Evolutionary conservation across 2,329 filamentous ascomycete genomes (phyloP).

Genomic region (Claviceps purpurea): DNA sequence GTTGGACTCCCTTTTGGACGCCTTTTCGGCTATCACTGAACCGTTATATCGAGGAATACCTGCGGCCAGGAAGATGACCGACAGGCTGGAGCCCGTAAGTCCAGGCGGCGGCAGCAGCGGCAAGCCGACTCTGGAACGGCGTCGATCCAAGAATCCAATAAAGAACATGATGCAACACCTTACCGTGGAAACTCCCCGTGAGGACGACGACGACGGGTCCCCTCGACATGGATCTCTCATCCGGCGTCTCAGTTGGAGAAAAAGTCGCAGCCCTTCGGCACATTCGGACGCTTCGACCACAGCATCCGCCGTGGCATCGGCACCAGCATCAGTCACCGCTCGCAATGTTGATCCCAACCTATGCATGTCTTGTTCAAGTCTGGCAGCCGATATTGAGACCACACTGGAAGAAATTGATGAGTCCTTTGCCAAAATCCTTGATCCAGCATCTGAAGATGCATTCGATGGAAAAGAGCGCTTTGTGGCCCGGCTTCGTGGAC

Average conservation of each 20-base stretch:
- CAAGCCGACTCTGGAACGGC: constrained; percentile 15
- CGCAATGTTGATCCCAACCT: constrained; percentile 17
- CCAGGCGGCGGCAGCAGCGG: constrained; percentile 12
- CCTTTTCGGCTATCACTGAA: neutral
- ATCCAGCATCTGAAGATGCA: constrained; percentile 17
- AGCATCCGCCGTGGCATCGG: constrained; percentile 7
- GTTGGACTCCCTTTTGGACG: neutral
- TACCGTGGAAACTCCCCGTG: constrained; percentile 19
- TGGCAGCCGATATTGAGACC: constrained; percentile 20
- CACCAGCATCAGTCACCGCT: constrained; percentile 10
- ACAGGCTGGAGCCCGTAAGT: constrained; percentile 14
- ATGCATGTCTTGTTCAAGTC: constrained; percentile 18
- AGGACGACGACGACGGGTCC: constrained; percentile 15
- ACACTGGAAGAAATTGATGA: constrained; percentile 19
- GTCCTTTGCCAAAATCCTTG: constrained; percentile 15
- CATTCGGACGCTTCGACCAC: constrained; percentile 16
- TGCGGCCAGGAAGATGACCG: constrained; percentile 11
- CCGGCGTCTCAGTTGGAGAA: constrained; percentile 22
- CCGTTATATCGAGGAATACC: neutral
- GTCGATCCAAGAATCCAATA: constrained; percentile 22
- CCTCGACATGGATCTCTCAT: constrained; percentile 20
- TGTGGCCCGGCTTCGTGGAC: constrained; percentile 14
- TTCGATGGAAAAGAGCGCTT: constrained; percentile 20
- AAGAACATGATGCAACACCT: constrained; percentile 25
- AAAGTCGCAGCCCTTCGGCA: constrained; percentile 22